Percentiles rank a stretch among this genome's conserved stretches.
Conservation (phyloP, 805 yeast species). For the Candida chauliodis region DNA sequence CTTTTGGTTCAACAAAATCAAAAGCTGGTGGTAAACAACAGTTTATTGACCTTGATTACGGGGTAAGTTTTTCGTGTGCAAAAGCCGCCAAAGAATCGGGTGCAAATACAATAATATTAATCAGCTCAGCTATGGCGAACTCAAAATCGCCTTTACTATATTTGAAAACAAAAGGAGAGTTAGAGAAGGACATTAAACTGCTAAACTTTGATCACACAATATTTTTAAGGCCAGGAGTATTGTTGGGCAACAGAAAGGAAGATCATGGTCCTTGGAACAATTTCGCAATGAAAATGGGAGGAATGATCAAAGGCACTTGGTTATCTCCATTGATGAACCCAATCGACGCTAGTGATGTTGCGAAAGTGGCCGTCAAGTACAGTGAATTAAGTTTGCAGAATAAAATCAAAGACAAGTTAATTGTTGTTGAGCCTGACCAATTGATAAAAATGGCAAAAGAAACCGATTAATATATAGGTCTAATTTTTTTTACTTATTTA, state of each 20-base stretch:
- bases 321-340: slow-evolving; percentile 28
- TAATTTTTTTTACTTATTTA: too few relatives aligned
- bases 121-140: slow-evolving; percentile 64
- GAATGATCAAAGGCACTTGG: slow-evolving; percentile 13
- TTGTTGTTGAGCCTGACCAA: slow-evolving; percentile 18
- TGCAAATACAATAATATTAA: slow-evolving; percentile 60
- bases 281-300: slow-evolving; percentile 28
- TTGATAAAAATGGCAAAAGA: slow-evolving; percentile 16
- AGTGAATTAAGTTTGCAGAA: slow-evolving; percentile 21
- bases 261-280: slow-evolving; percentile 36
- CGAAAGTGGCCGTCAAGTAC: slow-evolving; percentile 47
- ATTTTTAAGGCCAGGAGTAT: slow-evolving; percentile 72
- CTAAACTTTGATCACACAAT: slow-evolving; percentile 68
- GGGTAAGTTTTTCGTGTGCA: slow-evolving; percentile 64
- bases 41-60: slow-evolving; percentile 71
- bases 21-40: slow-evolving; percentile 70
- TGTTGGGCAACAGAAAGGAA: slow-evolving; percentile 59
- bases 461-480: too few relatives aligned
- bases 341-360: slow-evolving; percentile 63
- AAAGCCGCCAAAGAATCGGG: slow-evolving; percentile 71
- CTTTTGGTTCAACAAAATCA: slow-evolving; percentile 72
- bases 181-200: slow-evolving; percentile 63
- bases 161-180: slow-evolving; percentile 64
- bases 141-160: slow-evolving; percentile 58
- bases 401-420: slow-evolving; percentile 17